Conservation (phyloP, 805 yeast species). For the Pichia manshurica region DNA sequence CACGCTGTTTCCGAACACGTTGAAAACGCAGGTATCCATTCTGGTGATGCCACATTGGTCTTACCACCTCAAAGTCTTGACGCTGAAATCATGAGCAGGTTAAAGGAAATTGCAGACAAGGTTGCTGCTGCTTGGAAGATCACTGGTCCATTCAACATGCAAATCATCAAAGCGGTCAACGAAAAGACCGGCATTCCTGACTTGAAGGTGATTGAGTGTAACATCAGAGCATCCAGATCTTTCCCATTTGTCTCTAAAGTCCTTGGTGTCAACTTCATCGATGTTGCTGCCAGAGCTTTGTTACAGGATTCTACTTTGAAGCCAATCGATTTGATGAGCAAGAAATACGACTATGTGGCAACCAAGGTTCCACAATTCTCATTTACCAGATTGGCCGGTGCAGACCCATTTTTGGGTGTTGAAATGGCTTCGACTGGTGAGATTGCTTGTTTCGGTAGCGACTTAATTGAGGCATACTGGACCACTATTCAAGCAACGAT, state of each 20-base stretch:
- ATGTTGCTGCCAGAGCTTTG: slow-evolving; percentile 86
- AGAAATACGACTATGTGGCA: slow-evolving; percentile 77
- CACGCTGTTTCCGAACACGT: slow-evolving; percentile 98
- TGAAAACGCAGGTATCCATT: slow-evolving; percentile 97
- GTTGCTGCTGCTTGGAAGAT: slow-evolving; percentile 93
- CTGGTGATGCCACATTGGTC: slow-evolving; percentile 96
- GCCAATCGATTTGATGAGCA: slow-evolving; percentile 79
- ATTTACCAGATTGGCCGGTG: slow-evolving; percentile 97
- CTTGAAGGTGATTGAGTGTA: slow-evolving; percentile 96
- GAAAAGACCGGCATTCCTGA: slow-evolving; percentile 50
- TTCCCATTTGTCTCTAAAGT: slow-evolving; percentile 99
- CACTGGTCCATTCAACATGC: slow-evolving; percentile 98
- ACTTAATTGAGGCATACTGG: slow-evolving; percentile 91
- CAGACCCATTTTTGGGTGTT: slow-evolving; percentile 98
- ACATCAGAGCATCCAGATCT: slow-evolving; percentile 96
- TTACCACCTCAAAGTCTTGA: slow-evolving; percentile 85
- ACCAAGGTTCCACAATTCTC: slow-evolving; percentile 98
- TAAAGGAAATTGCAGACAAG: slow-evolving; percentile 85
- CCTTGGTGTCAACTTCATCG: slow-evolving; percentile 89
- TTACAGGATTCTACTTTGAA: slow-evolving; percentile 66
- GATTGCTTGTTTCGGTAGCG: slow-evolving; percentile 91
- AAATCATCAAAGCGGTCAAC: slow-evolving; percentile 75
- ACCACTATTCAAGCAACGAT: slow-evolving; percentile 92
- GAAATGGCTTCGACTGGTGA: slow-evolving; percentile 99
- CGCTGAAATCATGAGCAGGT: slow-evolving; percentile 58